Conservation (phyloP, 2,329 filamentous ascomycete species). For the Aspergillus melleus region DNA sequence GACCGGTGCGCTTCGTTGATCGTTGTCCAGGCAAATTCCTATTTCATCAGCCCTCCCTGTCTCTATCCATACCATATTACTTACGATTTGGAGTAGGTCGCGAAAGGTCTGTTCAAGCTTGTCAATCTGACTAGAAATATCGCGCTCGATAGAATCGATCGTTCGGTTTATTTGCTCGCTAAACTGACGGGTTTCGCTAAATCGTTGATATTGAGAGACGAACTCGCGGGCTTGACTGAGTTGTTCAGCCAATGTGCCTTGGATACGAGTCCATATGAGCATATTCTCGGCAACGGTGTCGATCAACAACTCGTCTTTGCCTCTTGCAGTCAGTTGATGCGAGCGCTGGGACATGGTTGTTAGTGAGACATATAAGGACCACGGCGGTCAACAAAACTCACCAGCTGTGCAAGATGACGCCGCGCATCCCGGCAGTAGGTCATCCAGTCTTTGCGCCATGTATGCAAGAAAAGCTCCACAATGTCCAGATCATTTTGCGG, state of each 20-base stretch:
- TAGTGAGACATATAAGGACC: neutral
- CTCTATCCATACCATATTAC: neutral
- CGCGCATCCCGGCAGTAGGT: slow-evolving; percentile 13
- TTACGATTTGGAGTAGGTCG: slow-evolving; percentile 16
- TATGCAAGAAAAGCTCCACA: slow-evolving; percentile 15
- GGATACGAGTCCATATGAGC: slow-evolving; percentile 16
- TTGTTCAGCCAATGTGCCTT: slow-evolving; percentile 13
- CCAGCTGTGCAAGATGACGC: slow-evolving; percentile 10
- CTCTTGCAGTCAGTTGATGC: slow-evolving; percentile 13
- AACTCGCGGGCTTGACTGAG: slow-evolving; percentile 14
- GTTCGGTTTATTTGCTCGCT: slow-evolving; percentile 13
- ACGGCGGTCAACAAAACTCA: neutral
- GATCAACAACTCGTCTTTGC: slow-evolving; percentile 14
- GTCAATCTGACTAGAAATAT: slow-evolving; percentile 14
- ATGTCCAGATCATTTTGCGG: slow-evolving; percentile 16
- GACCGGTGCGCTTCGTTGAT: slow-evolving; percentile 20
- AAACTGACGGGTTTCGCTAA: slow-evolving; percentile 14
- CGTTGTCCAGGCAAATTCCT: slow-evolving; percentile 20
- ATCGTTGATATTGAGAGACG: slow-evolving; percentile 14
- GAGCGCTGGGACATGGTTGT: slow-evolving; percentile 5
- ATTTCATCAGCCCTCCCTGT: neutral
- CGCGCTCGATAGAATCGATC: slow-evolving; percentile 9
- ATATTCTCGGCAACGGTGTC: slow-evolving; percentile 17
- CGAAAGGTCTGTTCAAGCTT: slow-evolving; percentile 17
- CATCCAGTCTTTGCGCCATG: slow-evolving; percentile 16